Evolutionary conservation across 75 land plant genomes (phyloP).

Genomic region (Larix kaempferi): DNA sequence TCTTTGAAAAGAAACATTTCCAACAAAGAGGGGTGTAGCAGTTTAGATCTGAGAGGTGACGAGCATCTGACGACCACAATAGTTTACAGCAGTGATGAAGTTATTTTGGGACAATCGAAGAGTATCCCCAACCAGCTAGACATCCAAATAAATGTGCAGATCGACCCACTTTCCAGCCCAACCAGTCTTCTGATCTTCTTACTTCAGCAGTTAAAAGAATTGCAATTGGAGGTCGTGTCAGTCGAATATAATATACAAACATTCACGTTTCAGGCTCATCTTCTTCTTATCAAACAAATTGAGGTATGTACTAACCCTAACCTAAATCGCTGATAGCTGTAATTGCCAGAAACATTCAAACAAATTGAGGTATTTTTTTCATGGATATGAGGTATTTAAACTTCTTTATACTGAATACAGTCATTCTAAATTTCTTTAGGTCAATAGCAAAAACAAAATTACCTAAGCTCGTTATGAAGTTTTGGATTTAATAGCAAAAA

Average conservation of each 20-base stretch:
- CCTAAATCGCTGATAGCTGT: no score
- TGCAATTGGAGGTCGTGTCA: background rate
- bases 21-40: no score
- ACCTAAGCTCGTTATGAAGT: background rate
- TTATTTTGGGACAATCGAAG: background rate
- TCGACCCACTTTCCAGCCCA: background rate
- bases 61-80: background rate
- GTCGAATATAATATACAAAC: background rate
- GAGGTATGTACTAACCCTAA: no score
- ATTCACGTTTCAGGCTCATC: background rate
- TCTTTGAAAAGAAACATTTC: background rate
- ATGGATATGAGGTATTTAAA: no score
- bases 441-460: background rate
- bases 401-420: background rate
- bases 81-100: constrained; percentile 3
- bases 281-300: background rate
- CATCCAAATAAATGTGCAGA: background rate
- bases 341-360: no score
- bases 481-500: background rate
- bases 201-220: background rate
- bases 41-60: background rate
- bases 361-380: background rate
- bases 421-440: background rate
- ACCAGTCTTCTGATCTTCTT: background rate
- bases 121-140: background rate